phyloP scores from a whole-genome alignment of 164 flowering plant genomes.

The Malania oleifera region DNA sequence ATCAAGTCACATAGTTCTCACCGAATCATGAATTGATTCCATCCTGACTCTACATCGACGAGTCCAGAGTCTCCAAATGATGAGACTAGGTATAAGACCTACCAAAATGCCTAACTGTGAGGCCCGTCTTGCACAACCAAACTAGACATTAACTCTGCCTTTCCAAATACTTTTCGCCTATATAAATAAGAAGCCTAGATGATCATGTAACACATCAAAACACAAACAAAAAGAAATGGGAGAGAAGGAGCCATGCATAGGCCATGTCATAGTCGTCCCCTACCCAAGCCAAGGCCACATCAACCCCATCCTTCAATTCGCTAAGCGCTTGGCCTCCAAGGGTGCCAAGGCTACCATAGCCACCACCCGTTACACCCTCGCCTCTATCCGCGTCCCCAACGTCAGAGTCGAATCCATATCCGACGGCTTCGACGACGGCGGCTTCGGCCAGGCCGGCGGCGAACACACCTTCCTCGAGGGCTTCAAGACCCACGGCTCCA shows the following conservation, averaged over 20 bases:
- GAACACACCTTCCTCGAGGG: conserved; percentile 13
- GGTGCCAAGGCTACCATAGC: conserved; percentile 31
- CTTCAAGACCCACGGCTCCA: conserved; percentile 30
- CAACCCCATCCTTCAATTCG: conserved; percentile 34
- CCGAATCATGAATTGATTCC: no score
- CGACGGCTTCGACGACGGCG: conserved; percentile 34
- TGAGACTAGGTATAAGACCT: no score
- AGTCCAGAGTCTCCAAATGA: no score
- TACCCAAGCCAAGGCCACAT: conserved; percentile 39
- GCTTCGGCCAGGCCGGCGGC: conserved; percentile 13
- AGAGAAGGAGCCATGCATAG: background rate
- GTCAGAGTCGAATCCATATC: conserved; percentile 27
- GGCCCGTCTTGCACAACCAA: no score
- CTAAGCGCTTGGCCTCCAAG: conserved; percentile 28
- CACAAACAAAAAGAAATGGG: conserved; percentile 20
- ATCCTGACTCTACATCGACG: no score
- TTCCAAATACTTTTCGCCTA: no score
- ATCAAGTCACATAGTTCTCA: no score
- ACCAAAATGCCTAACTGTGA: no score
- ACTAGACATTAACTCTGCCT: no score
- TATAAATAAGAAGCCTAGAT: no score
- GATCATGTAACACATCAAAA: no score
- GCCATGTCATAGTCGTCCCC: conserved; percentile 24
- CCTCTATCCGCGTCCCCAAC: conserved; percentile 14
- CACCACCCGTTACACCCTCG: conserved; percentile 15